Conservation (phyloP, 768 basidiomycete genomes). For the Lactifluus hygrophoroides region DNA sequence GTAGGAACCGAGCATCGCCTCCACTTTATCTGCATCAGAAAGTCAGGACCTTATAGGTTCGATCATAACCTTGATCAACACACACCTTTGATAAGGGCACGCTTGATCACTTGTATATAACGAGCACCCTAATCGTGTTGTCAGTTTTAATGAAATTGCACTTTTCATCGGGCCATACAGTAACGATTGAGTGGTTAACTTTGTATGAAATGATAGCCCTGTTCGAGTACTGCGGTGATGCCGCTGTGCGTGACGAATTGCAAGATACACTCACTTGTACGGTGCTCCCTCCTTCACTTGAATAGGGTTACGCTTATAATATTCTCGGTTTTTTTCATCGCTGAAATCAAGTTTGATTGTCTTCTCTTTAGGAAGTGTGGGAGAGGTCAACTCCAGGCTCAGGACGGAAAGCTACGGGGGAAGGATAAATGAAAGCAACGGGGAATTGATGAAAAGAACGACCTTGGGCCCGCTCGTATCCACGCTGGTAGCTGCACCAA, state of each 20-base stretch:
- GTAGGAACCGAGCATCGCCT: slow-evolving; percentile 93
- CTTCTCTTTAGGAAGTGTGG: slow-evolving; percentile 52
- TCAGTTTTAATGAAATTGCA: slow-evolving; percentile 7
- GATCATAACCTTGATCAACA: slow-evolving; percentile 7
- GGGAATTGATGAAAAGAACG: slow-evolving; percentile 9
- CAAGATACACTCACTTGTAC: slow-evolving; percentile 56
- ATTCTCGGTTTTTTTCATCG: slow-evolving; percentile 37
- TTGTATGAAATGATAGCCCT: slow-evolving; percentile 78
- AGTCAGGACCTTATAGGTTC: slow-evolving; percentile 1
- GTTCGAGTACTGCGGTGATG: slow-evolving; percentile 10
- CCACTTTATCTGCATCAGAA: slow-evolving; percentile 57
- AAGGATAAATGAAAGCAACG: not conserved
- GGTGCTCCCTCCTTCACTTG: slow-evolving; percentile 78
- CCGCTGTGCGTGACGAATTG: slow-evolving; percentile 1
- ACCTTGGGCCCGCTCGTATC: slow-evolving; percentile 60
- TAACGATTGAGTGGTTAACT: slow-evolving; percentile 86
- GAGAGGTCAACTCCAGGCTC: slow-evolving; percentile 72
- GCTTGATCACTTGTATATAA: slow-evolving; percentile 87
- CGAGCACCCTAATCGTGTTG: slow-evolving; percentile 50
- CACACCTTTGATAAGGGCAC: slow-evolving; percentile 62
- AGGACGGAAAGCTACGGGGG: slow-evolving; percentile 54
- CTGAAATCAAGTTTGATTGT: slow-evolving; percentile 60
- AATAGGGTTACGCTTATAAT: slow-evolving; percentile 71
- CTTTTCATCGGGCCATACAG: slow-evolving; percentile 36
- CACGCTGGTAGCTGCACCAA: slow-evolving; percentile 40